phyloP scores from a whole-genome alignment of 495 filamentous ascomycete species.

The Aspergillus panamensis region DNA sequence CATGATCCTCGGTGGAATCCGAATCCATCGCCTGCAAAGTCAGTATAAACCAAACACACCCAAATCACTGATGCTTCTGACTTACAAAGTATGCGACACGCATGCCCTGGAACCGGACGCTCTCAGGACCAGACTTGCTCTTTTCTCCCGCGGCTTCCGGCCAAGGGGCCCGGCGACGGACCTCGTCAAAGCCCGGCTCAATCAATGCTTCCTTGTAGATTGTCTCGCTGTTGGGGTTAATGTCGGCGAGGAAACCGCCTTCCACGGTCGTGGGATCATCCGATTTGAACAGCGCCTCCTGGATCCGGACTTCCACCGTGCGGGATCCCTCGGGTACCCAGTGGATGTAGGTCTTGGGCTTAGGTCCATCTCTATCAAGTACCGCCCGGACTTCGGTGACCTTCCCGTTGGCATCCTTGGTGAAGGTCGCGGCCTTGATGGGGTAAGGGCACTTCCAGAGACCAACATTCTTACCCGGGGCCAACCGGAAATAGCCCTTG shows the following conservation, averaged over 20 bases:
- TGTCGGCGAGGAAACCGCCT: conserved; percentile 75
- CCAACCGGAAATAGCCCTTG: conserved; percentile 88
- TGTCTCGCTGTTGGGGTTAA: conserved; percentile 81
- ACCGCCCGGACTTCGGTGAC: conserved; percentile 40
- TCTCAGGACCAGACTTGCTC: conserved; percentile 60
- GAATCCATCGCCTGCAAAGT: conserved; percentile 57
- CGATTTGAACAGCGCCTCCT: conserved; percentile 82
- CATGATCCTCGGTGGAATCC: conserved; percentile 69
- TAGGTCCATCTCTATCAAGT: conserved; percentile 28
- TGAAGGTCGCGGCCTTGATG: conserved; percentile 61
- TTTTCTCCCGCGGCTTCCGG: conserved; percentile 68
- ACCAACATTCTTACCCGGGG: conserved; percentile 85
- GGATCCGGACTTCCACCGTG: conserved; percentile 73
- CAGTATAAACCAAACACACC: conserved; percentile 5
- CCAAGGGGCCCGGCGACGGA: conserved; percentile 73
- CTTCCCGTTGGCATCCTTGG: conserved; percentile 59
- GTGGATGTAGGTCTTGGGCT: conserved; percentile 62
- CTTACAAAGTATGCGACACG: conserved; percentile 74
- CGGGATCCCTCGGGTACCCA: conserved; percentile 75
- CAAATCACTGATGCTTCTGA: not conserved
- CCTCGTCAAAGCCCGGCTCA: conserved; percentile 80
- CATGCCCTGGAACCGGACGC: conserved; percentile 88
- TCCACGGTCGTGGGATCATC: conserved; percentile 70
- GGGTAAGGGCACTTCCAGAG: conserved; percentile 79
- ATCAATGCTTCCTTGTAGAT: conserved; percentile 75